Evolutionary conservation across 768 basidiomycete genomes (phyloP), one percentile per base, ranked within the genome.

Genomic region (Leccinum truebloodii): DNA sequence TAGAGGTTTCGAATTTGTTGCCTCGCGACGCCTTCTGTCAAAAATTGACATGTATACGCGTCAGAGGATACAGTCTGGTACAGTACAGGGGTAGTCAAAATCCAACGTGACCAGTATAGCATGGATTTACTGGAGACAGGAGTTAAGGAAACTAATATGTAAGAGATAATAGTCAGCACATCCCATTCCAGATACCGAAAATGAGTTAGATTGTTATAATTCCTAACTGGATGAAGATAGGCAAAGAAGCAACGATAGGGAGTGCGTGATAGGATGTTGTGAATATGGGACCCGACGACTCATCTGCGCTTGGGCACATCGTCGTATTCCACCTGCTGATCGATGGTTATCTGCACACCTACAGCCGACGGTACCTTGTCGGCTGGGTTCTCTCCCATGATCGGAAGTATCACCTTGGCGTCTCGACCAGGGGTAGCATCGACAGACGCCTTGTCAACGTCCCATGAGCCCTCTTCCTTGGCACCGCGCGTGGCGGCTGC

Each of bases 331-430:
- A 86, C 76, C 64, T 86, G 80, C 44, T 80, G 73, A 60, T 86
- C 80, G 56, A 86, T 79, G 1, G 84, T 85, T 58, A 86, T 77
- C 65, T 84, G 85, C 37, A 86, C 83, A n/a, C 84, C 85, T 70
- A 67, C 65, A 0, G 67, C 61, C 30, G 69, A 65, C 10, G 59
- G 59, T 4, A 63, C 55, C 56, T 34, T 65, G 39, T 65, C 69
- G 1, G 66, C 61, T 6, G 73, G 69, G 24, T 69, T 67, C n/a
- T 72, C 74, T 26, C 67, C 60, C 2, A 68, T 70, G n/a, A 76
- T 76, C 26, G 78, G 70, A 22, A 77, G 66, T 3, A 67, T 64
- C 1, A 74, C 73, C 64, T 80, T 77, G 57, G 71, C 72, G 16
- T 76, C 73, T 28, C 63, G 79, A 63, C 69, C 76, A 24, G 64